These are phyloP conservation scores for Fusarium sp. DNA, from an alignment of 2,329 filamentous ascomycete species.

Conservation along the genomic window DNA sequence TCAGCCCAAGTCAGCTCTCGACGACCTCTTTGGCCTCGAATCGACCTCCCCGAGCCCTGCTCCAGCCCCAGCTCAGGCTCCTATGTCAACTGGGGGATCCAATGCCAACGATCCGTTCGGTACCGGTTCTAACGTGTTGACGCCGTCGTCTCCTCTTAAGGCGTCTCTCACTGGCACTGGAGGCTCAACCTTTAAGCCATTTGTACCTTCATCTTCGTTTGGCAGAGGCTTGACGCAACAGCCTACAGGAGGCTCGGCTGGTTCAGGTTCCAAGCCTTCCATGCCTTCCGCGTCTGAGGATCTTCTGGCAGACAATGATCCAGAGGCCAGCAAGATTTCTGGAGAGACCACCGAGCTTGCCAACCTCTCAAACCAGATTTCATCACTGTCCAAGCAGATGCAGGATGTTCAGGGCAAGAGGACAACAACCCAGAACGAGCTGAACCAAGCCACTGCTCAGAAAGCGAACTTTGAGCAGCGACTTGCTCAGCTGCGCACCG, in stretches of 20 bases:
- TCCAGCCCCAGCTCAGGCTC: slow-evolving; percentile 67
- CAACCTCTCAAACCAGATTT: slow-evolving; percentile 95
- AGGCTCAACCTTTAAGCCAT: slow-evolving; percentile 80
- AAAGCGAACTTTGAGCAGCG: slow-evolving; percentile 94
- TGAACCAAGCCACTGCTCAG: slow-evolving; percentile 84
- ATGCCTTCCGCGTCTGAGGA: slow-evolving; percentile 76
- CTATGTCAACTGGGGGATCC: slow-evolving; percentile 81
- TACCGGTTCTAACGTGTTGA: slow-evolving; percentile 58
- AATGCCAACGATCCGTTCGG: slow-evolving; percentile 72
- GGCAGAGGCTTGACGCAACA: slow-evolving; percentile 84
- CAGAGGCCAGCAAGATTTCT: slow-evolving; percentile 86
- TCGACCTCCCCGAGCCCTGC: slow-evolving; percentile 64
- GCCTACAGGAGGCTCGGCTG: slow-evolving; percentile 72
- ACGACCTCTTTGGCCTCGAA: slow-evolving; percentile 94
- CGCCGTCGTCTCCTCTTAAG: slow-evolving; percentile 66
- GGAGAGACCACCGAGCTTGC: slow-evolving; percentile 92
- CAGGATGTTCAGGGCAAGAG: slow-evolving; percentile 91
- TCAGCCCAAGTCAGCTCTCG: slow-evolving; percentile 83
- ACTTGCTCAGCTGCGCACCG: slow-evolving; percentile 83
- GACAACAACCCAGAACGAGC: slow-evolving; percentile 80
- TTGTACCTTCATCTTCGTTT: slow-evolving; percentile 92
- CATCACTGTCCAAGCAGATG: slow-evolving; percentile 91
- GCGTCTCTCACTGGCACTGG: slow-evolving; percentile 58
- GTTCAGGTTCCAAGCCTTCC: slow-evolving; percentile 47
- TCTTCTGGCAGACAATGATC: slow-evolving; percentile 89